A percentile compares a stretch with the other conserved stretches of the same genome.
These are phyloP conservation scores for Lactarius hatsudake DNA, from an alignment of 768 basidiomycete species.

Conservation along the genomic window DNA sequence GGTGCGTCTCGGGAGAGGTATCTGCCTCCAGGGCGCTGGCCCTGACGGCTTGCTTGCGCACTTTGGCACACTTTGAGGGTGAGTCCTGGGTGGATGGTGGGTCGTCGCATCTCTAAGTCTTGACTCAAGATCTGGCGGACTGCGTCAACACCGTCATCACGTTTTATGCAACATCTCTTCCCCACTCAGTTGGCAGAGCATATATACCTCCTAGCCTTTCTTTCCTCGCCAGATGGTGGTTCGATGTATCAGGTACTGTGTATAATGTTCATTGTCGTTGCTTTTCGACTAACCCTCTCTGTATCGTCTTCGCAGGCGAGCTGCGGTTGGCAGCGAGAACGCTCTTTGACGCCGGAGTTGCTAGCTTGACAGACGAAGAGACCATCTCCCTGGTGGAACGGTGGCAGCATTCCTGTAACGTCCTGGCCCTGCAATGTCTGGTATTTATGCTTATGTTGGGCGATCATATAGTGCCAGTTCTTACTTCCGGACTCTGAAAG, in stretches of 20 bases:
- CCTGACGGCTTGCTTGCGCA: constrained; percentile 63
- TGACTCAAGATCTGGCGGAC: constrained; percentile 57
- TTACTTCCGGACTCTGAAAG: constrained; percentile 59
- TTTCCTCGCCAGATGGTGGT: constrained; percentile 72
- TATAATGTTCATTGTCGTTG: not conserved
- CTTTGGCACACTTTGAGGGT: constrained; percentile 73
- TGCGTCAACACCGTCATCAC: constrained; percentile 70
- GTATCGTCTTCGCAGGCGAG: constrained; percentile 48
- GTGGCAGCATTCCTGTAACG: constrained; percentile 64
- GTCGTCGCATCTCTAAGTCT: constrained; percentile 10
- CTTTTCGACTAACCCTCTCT: constrained; percentile 6
- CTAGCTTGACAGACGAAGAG: constrained; percentile 64
- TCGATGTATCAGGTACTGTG: constrained; percentile 64
- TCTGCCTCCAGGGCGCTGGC: constrained; percentile 70
- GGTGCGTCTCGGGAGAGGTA: constrained; percentile 70
- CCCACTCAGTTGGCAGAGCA: constrained; percentile 52
- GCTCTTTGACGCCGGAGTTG: constrained; percentile 75
- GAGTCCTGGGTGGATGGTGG: constrained; percentile 9
- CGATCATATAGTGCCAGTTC: constrained; percentile 51
- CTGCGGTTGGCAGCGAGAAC: constrained; percentile 72
- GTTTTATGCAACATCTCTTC: constrained; percentile 76
- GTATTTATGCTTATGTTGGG: constrained; percentile 19
- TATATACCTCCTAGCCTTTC: constrained; percentile 71
- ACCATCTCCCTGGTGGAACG: constrained; percentile 54
- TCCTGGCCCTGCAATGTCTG: not conserved